Conservation (phyloP, 176 grass and related monocot genomes). For the Lolium rigidum region DNA sequence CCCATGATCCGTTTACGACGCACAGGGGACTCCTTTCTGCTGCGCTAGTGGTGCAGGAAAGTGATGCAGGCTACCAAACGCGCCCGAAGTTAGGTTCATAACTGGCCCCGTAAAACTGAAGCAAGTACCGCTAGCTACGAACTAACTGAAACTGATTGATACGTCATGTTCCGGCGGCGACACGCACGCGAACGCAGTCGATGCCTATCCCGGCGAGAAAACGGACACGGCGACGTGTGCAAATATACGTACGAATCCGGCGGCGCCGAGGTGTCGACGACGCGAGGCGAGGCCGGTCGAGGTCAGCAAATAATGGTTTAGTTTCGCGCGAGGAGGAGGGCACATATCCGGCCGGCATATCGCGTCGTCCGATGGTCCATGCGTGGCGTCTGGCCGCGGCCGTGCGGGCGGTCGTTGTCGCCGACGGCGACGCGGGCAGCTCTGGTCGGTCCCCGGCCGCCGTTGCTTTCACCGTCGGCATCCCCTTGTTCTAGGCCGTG, state of each 20-base stretch:
- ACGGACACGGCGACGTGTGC: not conserved
- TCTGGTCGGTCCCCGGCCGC: not conserved
- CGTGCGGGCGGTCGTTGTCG: not conserved
- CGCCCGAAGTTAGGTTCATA: no score
- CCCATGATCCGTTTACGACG: no score
- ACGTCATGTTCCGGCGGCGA: not conserved
- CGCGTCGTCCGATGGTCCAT: not conserved
- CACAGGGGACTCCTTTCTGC: no score
- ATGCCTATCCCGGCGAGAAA: conserved; percentile 17
- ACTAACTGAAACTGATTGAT: not conserved
- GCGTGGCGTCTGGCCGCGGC: conserved; percentile 20
- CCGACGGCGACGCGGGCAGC: conserved; percentile 2
- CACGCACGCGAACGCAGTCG: not conserved
- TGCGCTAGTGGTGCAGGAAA: no score
- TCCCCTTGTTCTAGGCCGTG: not conserved
- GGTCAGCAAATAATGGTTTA: conserved; percentile 17
- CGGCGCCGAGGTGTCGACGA: not conserved
- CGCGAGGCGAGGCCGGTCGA: not conserved
- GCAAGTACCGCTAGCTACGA: not conserved
- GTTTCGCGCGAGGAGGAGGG: not conserved
- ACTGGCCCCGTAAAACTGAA: no score
- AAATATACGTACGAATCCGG: not conserved
- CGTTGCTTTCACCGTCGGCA: conserved; percentile 31
- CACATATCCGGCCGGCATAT: not conserved
- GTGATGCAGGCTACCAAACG: no score